phyloP scores from a whole-genome alignment of 257 asterid species.

The Nicotiana sylvestris region DNA sequence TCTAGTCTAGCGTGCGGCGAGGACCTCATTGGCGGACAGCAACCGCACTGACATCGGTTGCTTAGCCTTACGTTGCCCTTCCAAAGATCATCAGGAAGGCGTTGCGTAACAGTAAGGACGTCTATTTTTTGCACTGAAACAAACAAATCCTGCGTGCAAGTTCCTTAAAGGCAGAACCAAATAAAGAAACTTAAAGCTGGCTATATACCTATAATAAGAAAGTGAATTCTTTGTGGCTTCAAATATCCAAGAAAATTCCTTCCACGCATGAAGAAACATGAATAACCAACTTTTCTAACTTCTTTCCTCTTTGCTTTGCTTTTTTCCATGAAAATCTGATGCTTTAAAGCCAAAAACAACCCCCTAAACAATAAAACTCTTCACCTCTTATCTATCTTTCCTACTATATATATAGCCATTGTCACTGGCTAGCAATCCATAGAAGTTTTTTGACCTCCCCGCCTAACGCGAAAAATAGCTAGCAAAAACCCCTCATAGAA shows the following conservation, averaged over 20 bases:
- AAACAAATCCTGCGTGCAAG: too few species aligned
- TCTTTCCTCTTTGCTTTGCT: conserved; percentile 16
- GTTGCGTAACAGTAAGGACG: too few species aligned
- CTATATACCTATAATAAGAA: neutral
- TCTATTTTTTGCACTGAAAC: too few species aligned
- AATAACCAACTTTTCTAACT: neutral
- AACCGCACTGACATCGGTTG: too few species aligned
- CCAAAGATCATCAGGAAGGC: too few species aligned
- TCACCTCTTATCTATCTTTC: neutral
- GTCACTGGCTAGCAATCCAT: neutral
- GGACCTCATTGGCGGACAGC: too few species aligned
- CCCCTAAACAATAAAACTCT: neutral
- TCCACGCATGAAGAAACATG: neutral
- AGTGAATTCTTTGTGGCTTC: neutral
- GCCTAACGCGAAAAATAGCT: neutral
- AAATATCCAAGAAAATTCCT: conserved; percentile 9
- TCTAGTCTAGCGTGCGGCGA: too few species aligned
- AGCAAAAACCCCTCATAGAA: neutral
- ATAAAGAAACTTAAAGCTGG: neutral
- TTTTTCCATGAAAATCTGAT: conserved; percentile 12
- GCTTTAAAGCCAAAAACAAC: conserved; percentile 1
- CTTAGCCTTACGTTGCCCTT: too few species aligned
- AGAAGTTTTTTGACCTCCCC: neutral
- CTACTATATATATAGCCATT: conserved; percentile 4
- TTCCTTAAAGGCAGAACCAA: too few species aligned